A percentile compares a stretch with the other conserved stretches of the same genome.
phyloP scores from a whole-genome alignment of 75 land plant species.

The Isoetes taiwanensis region DNA sequence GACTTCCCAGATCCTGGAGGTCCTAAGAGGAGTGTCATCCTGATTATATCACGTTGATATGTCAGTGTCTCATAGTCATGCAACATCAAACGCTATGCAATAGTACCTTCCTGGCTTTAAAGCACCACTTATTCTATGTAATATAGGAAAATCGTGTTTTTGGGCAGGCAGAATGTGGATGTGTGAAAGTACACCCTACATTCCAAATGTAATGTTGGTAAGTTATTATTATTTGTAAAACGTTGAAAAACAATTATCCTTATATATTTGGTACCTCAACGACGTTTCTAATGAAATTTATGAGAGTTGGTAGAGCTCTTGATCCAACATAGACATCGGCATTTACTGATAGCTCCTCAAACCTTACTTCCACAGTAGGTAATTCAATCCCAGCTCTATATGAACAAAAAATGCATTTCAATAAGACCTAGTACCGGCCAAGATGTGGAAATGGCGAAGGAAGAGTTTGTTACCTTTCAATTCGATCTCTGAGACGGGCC shows the following conservation, averaged over 20 bases:
- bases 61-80: not conserved
- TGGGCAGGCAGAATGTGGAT: not conserved
- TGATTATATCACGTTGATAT: not conserved
- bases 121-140: not conserved
- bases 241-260: not conserved
- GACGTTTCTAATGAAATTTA: not conserved
- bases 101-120: not conserved
- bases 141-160: not conserved
- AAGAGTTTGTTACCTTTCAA: slow-evolving; percentile 68
- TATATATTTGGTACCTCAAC: too few species aligned
- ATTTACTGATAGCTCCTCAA: not conserved
- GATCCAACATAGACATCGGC: slow-evolving; percentile 5
- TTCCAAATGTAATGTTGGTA: too few species aligned
- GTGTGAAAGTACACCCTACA: not conserved
- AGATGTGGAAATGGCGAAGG: too few species aligned
- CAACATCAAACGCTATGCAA: not conserved
- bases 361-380: not conserved
- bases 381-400: not conserved
- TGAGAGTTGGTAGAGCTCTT: not conserved
- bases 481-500: slow-evolving; percentile 36
- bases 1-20: slow-evolving; percentile 5
- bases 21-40: not conserved
- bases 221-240: not conserved
- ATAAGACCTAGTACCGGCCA: too few species aligned
- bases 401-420: too few species aligned